phyloP scores from a whole-genome alignment of 345 rosid species.

The Populus deltoides region DNA sequence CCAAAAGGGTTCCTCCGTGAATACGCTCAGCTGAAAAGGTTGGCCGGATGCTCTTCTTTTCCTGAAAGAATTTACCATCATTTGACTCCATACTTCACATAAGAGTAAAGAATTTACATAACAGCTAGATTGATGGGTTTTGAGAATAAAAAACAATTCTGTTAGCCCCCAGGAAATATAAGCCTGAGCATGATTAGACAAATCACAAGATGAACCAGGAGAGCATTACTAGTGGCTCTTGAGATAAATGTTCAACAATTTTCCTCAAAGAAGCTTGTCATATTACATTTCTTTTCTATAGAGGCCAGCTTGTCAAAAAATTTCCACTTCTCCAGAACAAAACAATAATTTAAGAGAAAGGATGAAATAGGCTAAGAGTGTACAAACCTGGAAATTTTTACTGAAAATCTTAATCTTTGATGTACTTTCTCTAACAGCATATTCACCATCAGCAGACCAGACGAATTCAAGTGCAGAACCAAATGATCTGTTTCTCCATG shows the following conservation, averaged over 20 bases:
- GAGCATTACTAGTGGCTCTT: not conserved
- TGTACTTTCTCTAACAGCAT: slow-evolving; percentile 95
- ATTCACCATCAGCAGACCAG: slow-evolving; percentile 98
- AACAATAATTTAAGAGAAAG: not conserved
- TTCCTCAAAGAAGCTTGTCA: not conserved
- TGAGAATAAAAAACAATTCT: not conserved
- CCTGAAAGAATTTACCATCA: slow-evolving; percentile 52
- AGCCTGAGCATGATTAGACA: not conserved
- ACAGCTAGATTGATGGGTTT: not conserved
- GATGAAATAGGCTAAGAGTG: not conserved
- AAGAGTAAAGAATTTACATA: not conserved
- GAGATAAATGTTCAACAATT: not conserved
- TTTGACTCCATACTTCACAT: slow-evolving; percentile 18
- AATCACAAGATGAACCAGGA: not conserved
- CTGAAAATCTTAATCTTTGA: slow-evolving; percentile 88
- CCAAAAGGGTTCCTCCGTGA: slow-evolving; percentile 86
- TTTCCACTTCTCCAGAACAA: not conserved
- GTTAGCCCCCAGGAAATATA: not conserved
- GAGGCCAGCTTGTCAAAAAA: not conserved
- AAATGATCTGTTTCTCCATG: slow-evolving; percentile 99
- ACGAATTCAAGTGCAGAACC: slow-evolving; percentile 95
- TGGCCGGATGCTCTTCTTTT: slow-evolving; percentile 84
- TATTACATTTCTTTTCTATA: not conserved
- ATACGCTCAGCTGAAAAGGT: slow-evolving; percentile 92
- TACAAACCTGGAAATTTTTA: slow-evolving; percentile 88